Evolutionary conservation across 257 asterid species (phyloP), one percentile per base, ranked within the genome.

Genomic region (Solanum chaucha): DNA sequence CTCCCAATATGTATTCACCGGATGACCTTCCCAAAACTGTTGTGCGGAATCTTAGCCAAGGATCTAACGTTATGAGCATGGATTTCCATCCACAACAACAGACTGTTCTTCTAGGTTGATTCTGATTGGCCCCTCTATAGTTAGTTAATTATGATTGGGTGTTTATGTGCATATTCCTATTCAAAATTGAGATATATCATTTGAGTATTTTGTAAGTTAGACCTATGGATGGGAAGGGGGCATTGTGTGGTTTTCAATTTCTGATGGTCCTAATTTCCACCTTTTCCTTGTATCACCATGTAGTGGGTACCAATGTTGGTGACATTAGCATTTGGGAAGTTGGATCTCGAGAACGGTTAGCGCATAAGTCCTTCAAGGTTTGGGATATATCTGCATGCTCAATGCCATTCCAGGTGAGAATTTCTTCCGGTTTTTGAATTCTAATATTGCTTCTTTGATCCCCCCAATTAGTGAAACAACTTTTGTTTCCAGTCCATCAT

Each of bases 301-400:
- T 87, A 97, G 99, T 97, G 93, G 99, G 99, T 89, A 97, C 99
- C 73, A 97, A 95, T 90, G 98, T 96, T 87, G 99, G 99, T 87
- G 99, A 97, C 88, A 94, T 97, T 85, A 96, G 98, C 95, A 94
- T 97, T 61, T 97, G 99, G 99, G 99, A 97, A 90, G 98, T 96
- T 89, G 98, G 99, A 61, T 92, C 98, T 73, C 93, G 96, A 46
- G 99, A 97, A 84, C 93, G 99, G 91, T 88, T 97, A 90, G 95
- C 96, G n/a, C 96, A 94, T 72, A 97, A 92, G 89, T 86, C 88
- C 89, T 97, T 97, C 88, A 97, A 95, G 92, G 97, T 97, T 41
- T 97, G 99, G 99, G 95, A 97, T 87, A 82, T 96, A 89, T 91
- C 98, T 68, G 91, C 93, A 40, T 97, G 99, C 92, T 92, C 99